phyloP scores from a whole-genome alignment of 2,329 filamentous ascomycete species.

The Diaporthe sp. region DNA sequence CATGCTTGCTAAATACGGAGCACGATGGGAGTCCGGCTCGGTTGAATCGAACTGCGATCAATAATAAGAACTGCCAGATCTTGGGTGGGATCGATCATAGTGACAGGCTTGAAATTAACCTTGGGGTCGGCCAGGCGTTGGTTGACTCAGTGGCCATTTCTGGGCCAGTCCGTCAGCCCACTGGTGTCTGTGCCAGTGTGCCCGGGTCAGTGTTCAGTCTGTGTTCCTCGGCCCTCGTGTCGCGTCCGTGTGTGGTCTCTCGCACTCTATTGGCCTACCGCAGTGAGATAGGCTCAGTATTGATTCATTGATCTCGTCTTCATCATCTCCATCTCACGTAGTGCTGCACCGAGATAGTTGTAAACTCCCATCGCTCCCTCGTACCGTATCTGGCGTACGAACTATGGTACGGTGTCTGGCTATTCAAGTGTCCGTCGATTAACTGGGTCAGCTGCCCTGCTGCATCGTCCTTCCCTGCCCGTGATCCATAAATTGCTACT shows the following conservation, averaged over 20 bases:
- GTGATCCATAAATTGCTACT: slow-evolving; percentile 28
- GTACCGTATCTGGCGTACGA: not conserved
- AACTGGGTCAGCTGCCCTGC: not conserved
- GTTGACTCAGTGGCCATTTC: slow-evolving; percentile 21
- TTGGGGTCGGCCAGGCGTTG: not conserved
- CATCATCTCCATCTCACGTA: not conserved
- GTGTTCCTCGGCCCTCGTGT: slow-evolving; percentile 5
- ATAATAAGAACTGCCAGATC: slow-evolving; percentile 13
- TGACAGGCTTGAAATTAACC: slow-evolving; percentile 11
- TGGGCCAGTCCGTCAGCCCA: slow-evolving; percentile 2
- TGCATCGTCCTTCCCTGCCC: slow-evolving; percentile 31
- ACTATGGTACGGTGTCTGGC: not conserved
- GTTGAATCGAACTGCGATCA: not conserved
- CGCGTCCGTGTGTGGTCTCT: not conserved
- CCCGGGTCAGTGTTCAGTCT: slow-evolving; percentile 3
- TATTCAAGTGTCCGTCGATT: not conserved
- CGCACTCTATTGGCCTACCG: not conserved
- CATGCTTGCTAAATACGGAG: slow-evolving; percentile 24
- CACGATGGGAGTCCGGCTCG: not conserved
- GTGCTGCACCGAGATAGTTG: not conserved
- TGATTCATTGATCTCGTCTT: not conserved
- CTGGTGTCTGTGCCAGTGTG: slow-evolving; percentile 1
- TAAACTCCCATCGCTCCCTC: not conserved
- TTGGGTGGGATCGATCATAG: slow-evolving; percentile 24
- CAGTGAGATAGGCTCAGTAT: not conserved